Conservation (phyloP, 2,329 filamentous ascomycete genomes). For the Stylonectria norvegica region DNA sequence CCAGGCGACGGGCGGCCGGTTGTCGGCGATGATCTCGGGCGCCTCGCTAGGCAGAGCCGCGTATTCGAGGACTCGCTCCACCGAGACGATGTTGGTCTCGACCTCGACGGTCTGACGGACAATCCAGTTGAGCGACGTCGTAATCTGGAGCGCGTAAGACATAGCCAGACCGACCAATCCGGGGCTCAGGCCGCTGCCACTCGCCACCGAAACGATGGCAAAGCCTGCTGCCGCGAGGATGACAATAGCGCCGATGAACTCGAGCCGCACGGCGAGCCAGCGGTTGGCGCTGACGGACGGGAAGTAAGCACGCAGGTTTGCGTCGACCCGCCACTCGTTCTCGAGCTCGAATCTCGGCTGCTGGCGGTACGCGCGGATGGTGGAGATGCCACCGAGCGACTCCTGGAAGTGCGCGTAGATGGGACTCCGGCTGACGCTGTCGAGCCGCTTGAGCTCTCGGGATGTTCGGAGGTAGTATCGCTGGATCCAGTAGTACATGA, state of each 20-base stretch:
- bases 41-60: slow-evolving; percentile 87
- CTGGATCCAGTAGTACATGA: slow-evolving; percentile 88
- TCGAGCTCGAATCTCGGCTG: slow-evolving; percentile 83
- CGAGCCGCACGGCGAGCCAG: slow-evolving; percentile 91
- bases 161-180: slow-evolving; percentile 89
- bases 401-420: slow-evolving; percentile 99
- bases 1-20: slow-evolving; percentile 85
- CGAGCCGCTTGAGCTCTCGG: slow-evolving; percentile 90
- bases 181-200: slow-evolving; percentile 58
- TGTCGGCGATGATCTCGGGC: slow-evolving; percentile 85
- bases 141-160: slow-evolving; percentile 97
- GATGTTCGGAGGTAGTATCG: slow-evolving; percentile 96
- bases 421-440: slow-evolving; percentile 91
- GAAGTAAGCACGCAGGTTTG: slow-evolving; percentile 91
- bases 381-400: slow-evolving; percentile 87
- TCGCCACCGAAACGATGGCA: slow-evolving; percentile 74
- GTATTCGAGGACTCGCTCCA: slow-evolving; percentile 96
- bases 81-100: slow-evolving; percentile 99
- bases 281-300: slow-evolving; percentile 91
- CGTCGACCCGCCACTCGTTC: slow-evolving; percentile 96
- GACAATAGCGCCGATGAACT: slow-evolving; percentile 92
- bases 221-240: slow-evolving; percentile 85
- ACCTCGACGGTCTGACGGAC: slow-evolving; percentile 98
- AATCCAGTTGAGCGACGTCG: slow-evolving; percentile 97
- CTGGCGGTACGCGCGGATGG: slow-evolving; percentile 92